Evolutionary conservation across 441 rosid species (phyloP), one percentile per base, ranked within the genome.

Genomic region (Populus trichocarpa): DNA sequence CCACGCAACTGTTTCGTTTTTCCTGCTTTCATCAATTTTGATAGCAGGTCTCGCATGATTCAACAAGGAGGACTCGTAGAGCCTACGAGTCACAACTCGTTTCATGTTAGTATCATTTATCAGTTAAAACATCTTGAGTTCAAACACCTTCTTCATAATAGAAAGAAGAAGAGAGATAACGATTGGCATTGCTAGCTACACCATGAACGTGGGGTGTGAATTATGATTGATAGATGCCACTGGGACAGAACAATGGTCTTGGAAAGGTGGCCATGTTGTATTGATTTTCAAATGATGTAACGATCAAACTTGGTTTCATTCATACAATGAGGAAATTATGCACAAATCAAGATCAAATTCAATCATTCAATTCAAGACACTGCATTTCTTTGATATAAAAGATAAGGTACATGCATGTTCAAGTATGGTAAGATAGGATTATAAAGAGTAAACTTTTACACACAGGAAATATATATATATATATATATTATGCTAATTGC

Each of bases 281-380:
- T 13, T 13, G 12, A 46, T 46, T 46, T 46, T 13, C 57, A 46
- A 46, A 14, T 42, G 53, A 42, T 42, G 53, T 0, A 13, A 42
- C 53, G 16, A 42, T 42, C 14, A 13, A 42, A 42, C 53, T 42
- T 42, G 14, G 3, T 12, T 38, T 13, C 53, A 42, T 42, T 42
- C 53, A 42, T 42, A 42, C 16, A 3, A 42, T 14, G 16, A 1
- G 16, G 53, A 13, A 13, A 12, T 46, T 13, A 46, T 46, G 57
- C 16, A 46, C 57, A 46, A 5, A 46, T 46, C 6, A 4, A 46
- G 57, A 46, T 46, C 20, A 77, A 38, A 61, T n/a, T 5, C 63
- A 70, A 63, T 42, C 59, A 61, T 16, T 76, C 73, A 33, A 36
- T 36, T 77, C 70, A 61, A 77, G 74, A 63, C 61, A 70, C 63